These are phyloP conservation scores for Euphorbia pulcherrima DNA, from an alignment of 345 rosid genomes.

Conservation along the genomic window DNA sequence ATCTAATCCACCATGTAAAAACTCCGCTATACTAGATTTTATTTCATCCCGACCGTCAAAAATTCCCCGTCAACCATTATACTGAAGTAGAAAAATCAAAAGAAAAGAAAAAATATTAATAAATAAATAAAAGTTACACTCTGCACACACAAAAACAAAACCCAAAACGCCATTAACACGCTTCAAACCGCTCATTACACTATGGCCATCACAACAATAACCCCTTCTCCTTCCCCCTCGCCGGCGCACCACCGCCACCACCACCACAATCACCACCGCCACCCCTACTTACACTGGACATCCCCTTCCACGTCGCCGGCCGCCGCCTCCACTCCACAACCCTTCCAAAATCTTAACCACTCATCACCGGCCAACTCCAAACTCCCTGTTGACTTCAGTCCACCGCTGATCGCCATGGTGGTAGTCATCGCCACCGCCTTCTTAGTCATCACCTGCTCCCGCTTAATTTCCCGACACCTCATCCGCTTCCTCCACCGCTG, in stretches of 20 bases:
- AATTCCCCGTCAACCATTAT: conserved; percentile 26
- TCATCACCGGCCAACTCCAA: conserved; percentile 21
- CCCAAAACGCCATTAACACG: conserved; percentile 5
- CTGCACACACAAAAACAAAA: neutral
- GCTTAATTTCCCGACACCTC: conserved; percentile 65
- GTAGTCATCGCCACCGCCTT: conserved; percentile 77
- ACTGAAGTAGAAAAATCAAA: neutral
- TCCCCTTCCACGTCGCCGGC: conserved; percentile 22
- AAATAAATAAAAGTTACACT: neutral
- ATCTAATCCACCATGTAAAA: no score
- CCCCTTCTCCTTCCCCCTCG: conserved; percentile 9
- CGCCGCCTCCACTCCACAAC: neutral
- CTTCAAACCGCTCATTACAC: conserved; percentile 1
- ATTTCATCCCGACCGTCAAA: conserved; percentile 17
- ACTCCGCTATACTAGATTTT: no score
- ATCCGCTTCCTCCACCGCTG: conserved; percentile 45
- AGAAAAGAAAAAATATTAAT: no score
- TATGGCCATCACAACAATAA: neutral
- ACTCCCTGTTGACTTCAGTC: conserved; percentile 68
- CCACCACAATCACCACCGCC: conserved; percentile 9
- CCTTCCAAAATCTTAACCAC: conserved; percentile 11
- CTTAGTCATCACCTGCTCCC: conserved; percentile 66
- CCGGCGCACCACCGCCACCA: conserved; percentile 6
- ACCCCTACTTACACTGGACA: conserved; percentile 8
- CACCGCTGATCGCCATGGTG: conserved; percentile 92